Evolutionary conservation across 2,329 filamentous ascomycete species (phyloP).

Genomic region (Arthrobotrys musiformis): DNA sequence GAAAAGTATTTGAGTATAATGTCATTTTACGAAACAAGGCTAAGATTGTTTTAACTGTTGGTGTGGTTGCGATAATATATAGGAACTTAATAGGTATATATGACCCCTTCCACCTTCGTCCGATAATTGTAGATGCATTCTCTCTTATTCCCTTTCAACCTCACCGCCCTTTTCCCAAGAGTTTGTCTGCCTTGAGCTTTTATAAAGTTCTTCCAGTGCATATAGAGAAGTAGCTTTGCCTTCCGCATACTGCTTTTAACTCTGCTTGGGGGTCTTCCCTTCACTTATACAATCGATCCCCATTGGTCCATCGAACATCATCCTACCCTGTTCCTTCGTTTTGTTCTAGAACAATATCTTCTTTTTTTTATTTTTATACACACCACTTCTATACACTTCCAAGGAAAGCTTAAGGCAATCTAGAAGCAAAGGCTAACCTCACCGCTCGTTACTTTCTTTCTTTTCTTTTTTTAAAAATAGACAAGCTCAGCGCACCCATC

Average conservation of each 20-base stretch:
- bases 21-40: constrained; percentile 31
- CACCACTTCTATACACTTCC: not conserved
- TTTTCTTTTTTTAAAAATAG: constrained; percentile 69
- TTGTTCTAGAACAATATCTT: constrained; percentile 16
- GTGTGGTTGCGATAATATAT: constrained; percentile 6
- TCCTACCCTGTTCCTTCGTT: constrained; percentile 51
- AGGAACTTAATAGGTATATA: constrained; percentile 57
- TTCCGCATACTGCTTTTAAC: constrained; percentile 5
- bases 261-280: constrained; percentile 16
- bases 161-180: constrained; percentile 48
- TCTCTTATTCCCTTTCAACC: constrained; percentile 21
- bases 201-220: constrained; percentile 10
- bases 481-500: constrained; percentile 95
- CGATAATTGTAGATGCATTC: constrained; percentile 27
- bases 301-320: constrained; percentile 9
- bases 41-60: constrained; percentile 34
- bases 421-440: constrained; percentile 46
- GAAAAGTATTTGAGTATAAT: constrained; percentile 45
- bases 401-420: too few relatives aligned
- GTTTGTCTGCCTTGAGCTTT: constrained; percentile 48
- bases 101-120: constrained; percentile 28
- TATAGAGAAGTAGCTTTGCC: constrained; percentile 25
- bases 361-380: not conserved
- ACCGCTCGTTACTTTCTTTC: constrained; percentile 28
- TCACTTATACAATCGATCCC: constrained; percentile 7